Evolutionary conservation across 225 moss, liverwort and hornwort species (phyloP).

Genomic region (Marchantia polymorpha): DNA sequence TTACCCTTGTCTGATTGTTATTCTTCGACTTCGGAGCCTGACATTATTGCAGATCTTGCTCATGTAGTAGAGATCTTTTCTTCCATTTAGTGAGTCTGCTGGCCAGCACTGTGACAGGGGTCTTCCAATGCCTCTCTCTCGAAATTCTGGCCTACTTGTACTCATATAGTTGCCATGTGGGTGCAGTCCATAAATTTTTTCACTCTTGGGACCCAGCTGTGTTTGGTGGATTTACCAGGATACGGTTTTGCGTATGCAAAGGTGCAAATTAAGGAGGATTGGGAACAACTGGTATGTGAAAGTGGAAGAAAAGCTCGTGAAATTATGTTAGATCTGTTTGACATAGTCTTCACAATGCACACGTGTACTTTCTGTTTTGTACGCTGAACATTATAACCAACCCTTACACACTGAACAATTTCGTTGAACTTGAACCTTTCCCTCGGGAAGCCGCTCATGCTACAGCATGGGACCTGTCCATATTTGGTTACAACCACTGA

Average conservation of each 20-base stretch:
- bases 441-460: no score
- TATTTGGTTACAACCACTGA: no score
- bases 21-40: background rate
- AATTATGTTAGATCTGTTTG: background rate
- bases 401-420: no score
- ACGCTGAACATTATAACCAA: no score
- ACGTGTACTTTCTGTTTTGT: no score
- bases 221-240: slow-evolving; percentile 86
- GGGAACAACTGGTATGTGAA: slow-evolving; percentile 83
- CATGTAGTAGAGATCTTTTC: background rate
- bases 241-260: slow-evolving; percentile 97
- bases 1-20: background rate
- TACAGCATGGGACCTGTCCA: no score
- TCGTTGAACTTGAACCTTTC: no score
- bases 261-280: slow-evolving; percentile 65
- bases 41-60: background rate
- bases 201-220: slow-evolving; percentile 73
- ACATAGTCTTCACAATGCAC: no score
- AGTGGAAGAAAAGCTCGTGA: background rate
- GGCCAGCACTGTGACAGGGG: no score
- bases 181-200: slow-evolving; percentile 85
- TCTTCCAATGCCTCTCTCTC: background rate
- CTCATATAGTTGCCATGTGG: slow-evolving; percentile 5
- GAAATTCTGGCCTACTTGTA: background rate
- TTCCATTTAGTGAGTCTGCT: background rate